Evolutionary conservation across 345 rosid species (phyloP).

Genomic region (Stellera chamaejasme): DNA sequence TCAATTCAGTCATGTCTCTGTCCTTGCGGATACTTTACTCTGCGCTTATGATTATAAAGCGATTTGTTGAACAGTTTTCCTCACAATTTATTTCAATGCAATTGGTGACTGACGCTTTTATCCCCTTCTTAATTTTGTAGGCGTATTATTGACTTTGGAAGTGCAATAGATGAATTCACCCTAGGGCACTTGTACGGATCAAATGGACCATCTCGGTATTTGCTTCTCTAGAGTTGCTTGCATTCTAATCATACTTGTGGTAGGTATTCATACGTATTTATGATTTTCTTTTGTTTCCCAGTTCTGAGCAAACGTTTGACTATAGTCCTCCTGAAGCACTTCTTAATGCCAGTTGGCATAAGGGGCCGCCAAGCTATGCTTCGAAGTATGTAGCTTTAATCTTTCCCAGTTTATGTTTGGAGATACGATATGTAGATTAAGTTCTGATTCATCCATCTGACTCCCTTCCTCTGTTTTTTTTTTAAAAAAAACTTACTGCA

Average conservation of each 20-base stretch:
- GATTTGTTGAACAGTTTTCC: too few species aligned
- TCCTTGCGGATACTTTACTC: not conserved
- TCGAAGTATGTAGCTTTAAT: slow-evolving; percentile 40
- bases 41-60: too few species aligned
- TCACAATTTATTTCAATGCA: too few species aligned
- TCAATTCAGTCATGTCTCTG: not conserved
- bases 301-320: slow-evolving; percentile 85
- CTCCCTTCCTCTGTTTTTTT: too few species aligned
- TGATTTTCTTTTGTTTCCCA: slow-evolving; percentile 15
- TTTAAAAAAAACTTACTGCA: too few species aligned
- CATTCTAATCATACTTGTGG: slow-evolving; percentile 2
- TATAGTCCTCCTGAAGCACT: slow-evolving; percentile 88
- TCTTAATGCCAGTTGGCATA: slow-evolving; percentile 75
- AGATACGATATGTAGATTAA: not conserved
- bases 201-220: slow-evolving; percentile 84
- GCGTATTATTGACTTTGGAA: slow-evolving; percentile 96
- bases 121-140: slow-evolving; percentile 25
- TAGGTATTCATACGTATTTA: not conserved
- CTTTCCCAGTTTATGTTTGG: slow-evolving; percentile 2
- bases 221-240: slow-evolving; percentile 7
- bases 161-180: slow-evolving; percentile 82
- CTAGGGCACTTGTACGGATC: slow-evolving; percentile 73
- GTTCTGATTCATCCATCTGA: slow-evolving; percentile 2
- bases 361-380: slow-evolving; percentile 40
- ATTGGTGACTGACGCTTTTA: slow-evolving; percentile 14